Base-by-base conservation (phyloP, 1,139 yeast species). In the Saccharomyces hybrid region DNA sequence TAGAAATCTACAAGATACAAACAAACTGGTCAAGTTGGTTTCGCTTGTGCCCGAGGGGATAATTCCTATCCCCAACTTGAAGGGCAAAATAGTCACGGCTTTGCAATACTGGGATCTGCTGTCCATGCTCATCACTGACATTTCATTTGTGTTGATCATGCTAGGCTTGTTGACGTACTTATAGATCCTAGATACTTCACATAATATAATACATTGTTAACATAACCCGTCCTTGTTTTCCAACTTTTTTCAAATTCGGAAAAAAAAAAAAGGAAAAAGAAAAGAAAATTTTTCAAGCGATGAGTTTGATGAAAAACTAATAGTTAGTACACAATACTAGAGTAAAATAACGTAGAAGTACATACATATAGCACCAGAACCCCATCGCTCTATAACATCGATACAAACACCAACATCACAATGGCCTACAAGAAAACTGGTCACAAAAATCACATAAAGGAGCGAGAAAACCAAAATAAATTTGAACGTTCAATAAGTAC, bases 31-130 rank as follows among this genome's bases (percentile, higher is more conserved):
- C 28, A 65, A 64, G 50, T 52, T 68, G 27, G 60, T 65, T 19
- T 58, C 67, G 9, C 55, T 69, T 56, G 59, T 70, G 38, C 73
- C 73, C 14, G 69, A 67, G 31, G 71, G 70, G 6, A 58, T 69
- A 2, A 42, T 69, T 16, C 72, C 72, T 26, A 61, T 69, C 46
- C 46, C 60, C 11, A 57, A 68, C 50, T 47, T 69, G 26, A 64
- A 57, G 32, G 67, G 68, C 19, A 63, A 63, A 54, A 55, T 67
- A 29, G 57, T 64, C 31, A 55, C 59, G 34, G 58, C 60, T n/a
- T 47, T 71, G 54, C 70, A 66, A 59, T 76, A 77, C 59, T 65
- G 70, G 62, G 79, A 76, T 54, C 63, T 77, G 26, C 53, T 74
- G 7, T 65, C 72, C 1, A 64, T 75, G 61, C 67, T 73, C 31